Percentiles rank a stretch among this genome's conserved stretches.
Conservation (phyloP, 768 basidiomycete genomes). For the Kwoniella sp. region DNA sequence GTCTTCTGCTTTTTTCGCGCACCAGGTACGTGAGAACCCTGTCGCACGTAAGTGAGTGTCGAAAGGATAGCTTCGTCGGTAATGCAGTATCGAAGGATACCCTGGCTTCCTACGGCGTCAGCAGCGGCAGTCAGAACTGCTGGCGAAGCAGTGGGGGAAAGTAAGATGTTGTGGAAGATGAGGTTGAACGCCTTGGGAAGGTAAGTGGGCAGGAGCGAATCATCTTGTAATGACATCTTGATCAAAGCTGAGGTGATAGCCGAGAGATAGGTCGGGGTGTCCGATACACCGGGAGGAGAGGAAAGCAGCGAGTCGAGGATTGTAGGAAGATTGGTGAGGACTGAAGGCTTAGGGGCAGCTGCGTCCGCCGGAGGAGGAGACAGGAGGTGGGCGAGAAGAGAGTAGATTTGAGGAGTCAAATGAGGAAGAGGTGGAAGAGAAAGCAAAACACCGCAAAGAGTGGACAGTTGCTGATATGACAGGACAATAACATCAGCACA, state of each 20-base stretch:
- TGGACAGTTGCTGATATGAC: slow-evolving; percentile 65
- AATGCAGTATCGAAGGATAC: slow-evolving; percentile 69
- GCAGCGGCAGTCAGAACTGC: slow-evolving; percentile 45
- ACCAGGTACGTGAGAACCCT: slow-evolving; percentile 60
- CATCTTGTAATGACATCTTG: slow-evolving; percentile 52
- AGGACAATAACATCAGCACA: slow-evolving; percentile 4
- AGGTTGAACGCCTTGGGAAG: slow-evolving; percentile 50
- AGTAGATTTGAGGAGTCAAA: slow-evolving; percentile 83
- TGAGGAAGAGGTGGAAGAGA: slow-evolving; percentile 83
- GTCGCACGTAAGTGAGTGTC: slow-evolving; percentile 45
- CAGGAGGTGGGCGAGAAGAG: slow-evolving; percentile 80
- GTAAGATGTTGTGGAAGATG: slow-evolving; percentile 51
- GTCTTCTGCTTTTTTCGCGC: slow-evolving; percentile 59
- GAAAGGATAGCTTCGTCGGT: slow-evolving; percentile 64
- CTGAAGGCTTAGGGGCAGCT: slow-evolving; percentile 35
- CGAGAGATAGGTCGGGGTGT: slow-evolving; percentile 51
- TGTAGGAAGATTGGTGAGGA: slow-evolving; percentile 51
- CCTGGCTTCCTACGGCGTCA: slow-evolving; percentile 48
- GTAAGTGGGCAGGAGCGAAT: slow-evolving; percentile 38
- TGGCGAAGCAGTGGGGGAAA: slow-evolving; percentile 34
- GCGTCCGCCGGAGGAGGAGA: slow-evolving; percentile 50
- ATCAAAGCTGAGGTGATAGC: slow-evolving; percentile 52
- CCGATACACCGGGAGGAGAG: slow-evolving; percentile 49
- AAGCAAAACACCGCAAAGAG: slow-evolving; percentile 71
- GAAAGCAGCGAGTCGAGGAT: slow-evolving; percentile 53